Conservation (phyloP, 495 filamentous ascomycete species). For the Aspergillus olivimuriae region DNA sequence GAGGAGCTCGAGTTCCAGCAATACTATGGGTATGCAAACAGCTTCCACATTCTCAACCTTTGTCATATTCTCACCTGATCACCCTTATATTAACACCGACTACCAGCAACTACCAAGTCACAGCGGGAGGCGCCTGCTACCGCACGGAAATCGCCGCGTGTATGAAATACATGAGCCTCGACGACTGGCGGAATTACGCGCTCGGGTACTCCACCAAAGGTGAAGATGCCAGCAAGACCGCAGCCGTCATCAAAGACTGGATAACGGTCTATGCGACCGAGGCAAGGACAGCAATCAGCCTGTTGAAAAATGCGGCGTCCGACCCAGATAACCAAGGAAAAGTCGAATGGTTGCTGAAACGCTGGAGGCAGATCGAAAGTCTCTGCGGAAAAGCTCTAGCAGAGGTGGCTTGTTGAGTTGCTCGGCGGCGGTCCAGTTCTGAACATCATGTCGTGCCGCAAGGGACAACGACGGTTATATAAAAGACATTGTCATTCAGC, state of each 20-base stretch:
- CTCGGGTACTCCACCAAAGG: slow-evolving; percentile 32
- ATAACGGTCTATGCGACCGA: slow-evolving; percentile 30
- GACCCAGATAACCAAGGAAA: slow-evolving; percentile 19
- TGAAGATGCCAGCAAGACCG: slow-evolving; percentile 26
- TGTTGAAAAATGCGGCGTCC: slow-evolving; percentile 24
- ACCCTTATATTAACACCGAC: slow-evolving; percentile 4
- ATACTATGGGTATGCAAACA: slow-evolving; percentile 54
- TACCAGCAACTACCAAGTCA: slow-evolving; percentile 56
- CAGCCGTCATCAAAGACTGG: slow-evolving; percentile 33
- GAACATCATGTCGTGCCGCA: not conserved
- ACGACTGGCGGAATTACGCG: slow-evolving; percentile 41
- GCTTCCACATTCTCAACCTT: not conserved
- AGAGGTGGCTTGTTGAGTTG: slow-evolving; percentile 18
- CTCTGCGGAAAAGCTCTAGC: slow-evolving; percentile 30
- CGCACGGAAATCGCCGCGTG: slow-evolving; percentile 67
- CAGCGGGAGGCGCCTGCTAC: slow-evolving; percentile 55
- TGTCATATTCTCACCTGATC: slow-evolving; percentile 5
- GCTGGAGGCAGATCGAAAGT: slow-evolving; percentile 47
- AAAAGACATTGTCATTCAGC: slow-evolving; percentile 11
- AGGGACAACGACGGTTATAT: not conserved
- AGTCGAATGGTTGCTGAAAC: slow-evolving; percentile 32
- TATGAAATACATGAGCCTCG: slow-evolving; percentile 38
- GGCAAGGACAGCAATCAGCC: slow-evolving; percentile 28
- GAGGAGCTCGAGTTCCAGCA: slow-evolving; percentile 48
- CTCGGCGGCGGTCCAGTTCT: too few species aligned